A percentile compares a stretch with the other conserved stretches of the same genome.
These are phyloP conservation scores for Russula brevipes DNA, from an alignment of 768 basidiomycete genomes.

Conservation along the genomic window DNA sequence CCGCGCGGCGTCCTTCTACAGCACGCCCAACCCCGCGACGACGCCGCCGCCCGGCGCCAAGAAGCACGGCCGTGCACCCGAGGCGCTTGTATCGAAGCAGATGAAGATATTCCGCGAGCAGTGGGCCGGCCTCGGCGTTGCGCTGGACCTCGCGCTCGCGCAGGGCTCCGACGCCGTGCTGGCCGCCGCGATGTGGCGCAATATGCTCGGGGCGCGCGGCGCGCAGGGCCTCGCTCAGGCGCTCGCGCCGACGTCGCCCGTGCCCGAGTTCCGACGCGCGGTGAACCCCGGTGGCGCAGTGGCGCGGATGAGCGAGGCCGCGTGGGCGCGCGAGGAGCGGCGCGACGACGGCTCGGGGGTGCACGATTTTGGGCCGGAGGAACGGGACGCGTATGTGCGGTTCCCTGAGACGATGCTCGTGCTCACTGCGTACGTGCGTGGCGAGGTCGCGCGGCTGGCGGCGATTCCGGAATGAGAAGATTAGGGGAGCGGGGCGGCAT, in stretches of 20 bases:
- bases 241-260: conserved; percentile 19
- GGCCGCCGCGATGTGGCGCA: conserved; percentile 87
- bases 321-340: conserved; percentile 50
- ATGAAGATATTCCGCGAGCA: conserved; percentile 92
- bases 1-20: conserved; percentile 10
- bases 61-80: conserved; percentile 52
- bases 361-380: conserved; percentile 56
- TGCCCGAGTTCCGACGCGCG: conserved; percentile 48
- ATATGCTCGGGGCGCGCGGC: conserved; percentile 80
- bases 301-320: conserved; percentile 48
- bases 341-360: conserved; percentile 68
- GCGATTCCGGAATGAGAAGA: conserved; percentile 18
- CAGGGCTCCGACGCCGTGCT: conserved; percentile 69
- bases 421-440: conserved; percentile 40
- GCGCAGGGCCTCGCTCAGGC: conserved; percentile 56
- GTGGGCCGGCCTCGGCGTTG: conserved; percentile 76
- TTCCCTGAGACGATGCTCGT: conserved; percentile 73
- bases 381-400: conserved; percentile 62
- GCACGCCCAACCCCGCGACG: background rate
- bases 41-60: background rate
- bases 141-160: conserved; percentile 73
- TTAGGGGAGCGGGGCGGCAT: conserved; percentile 1
- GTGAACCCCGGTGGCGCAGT: conserved; percentile 69
- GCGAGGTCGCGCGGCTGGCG: conserved; percentile 21
- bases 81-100: conserved; percentile 74